Percentiles rank a stretch among this genome's conserved stretches.
Evolutionary conservation across 164 flowering plant species (phyloP).

Genomic region (Paratinospora sagittata): DNA sequence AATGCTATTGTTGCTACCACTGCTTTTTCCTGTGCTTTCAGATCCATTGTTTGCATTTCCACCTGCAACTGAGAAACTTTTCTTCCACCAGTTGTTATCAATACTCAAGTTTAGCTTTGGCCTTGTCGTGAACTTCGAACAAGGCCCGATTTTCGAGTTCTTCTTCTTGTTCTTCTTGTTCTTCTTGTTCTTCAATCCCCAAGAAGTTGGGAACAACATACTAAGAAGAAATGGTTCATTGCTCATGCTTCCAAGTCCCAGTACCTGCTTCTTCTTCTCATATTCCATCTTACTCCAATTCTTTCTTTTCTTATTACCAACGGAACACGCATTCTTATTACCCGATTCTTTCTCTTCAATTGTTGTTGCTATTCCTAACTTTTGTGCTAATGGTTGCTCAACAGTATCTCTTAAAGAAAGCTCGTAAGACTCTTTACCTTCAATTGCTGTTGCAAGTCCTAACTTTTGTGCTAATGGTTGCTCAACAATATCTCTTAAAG

Average conservation of each 20-base stretch:
- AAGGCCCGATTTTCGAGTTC: conserved; percentile 18
- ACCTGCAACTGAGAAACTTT: conserved; percentile 16
- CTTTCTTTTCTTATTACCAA: conserved; percentile 13
- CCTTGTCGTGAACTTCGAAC: conserved; percentile 30
- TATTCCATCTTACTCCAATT: conserved; percentile 1
- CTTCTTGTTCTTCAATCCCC: conserved; percentile 32
- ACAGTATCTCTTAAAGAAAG: conserved; percentile 70
- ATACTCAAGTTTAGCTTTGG: conserved; percentile 11
- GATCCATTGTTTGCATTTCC: conserved; percentile 9
- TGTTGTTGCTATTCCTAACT: not conserved
- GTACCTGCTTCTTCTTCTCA: conserved; percentile 8
- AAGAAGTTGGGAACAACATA: conserved; percentile 43
- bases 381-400: conserved; percentile 24
- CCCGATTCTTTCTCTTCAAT: conserved; percentile 2
- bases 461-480: conserved; percentile 12
- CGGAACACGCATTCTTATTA: not conserved
- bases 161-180: too few relatives aligned
- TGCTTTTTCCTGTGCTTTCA: conserved; percentile 14
- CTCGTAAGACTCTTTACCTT: conserved; percentile 38
- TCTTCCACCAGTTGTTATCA: conserved; percentile 41
- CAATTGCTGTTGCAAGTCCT: not conserved
- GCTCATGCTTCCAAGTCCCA: conserved; percentile 36
- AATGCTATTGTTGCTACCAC: conserved; percentile 16
- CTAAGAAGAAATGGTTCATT: conserved; percentile 40
- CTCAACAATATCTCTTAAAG: conserved; percentile 65